Evolutionary conservation across 2,329 filamentous ascomycete genomes (phyloP), one percentile per base, ranked within the genome.

Genomic region (Ambrosiella cleistominuta): DNA sequence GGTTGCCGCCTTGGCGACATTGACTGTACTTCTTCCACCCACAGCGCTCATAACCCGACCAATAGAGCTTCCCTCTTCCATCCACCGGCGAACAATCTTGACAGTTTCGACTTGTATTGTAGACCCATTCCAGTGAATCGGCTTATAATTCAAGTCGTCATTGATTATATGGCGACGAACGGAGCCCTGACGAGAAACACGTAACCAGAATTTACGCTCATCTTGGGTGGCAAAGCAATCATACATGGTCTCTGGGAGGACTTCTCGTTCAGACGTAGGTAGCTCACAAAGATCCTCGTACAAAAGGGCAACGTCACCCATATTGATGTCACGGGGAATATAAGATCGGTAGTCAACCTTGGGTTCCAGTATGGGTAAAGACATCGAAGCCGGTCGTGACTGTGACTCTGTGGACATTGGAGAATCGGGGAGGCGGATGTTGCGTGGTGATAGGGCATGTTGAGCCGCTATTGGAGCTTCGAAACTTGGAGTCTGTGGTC

Each of bases 151-250:
- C 7, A 81, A 78, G 54, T 80, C 77, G 51, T 81, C 75, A 47
- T 76, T 79, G 2, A 69, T 67, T 57, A 81, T 72, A 63, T 83
- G 74, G 60, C 76, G 77, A 5, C 79, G 72, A 63, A 75, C 73
- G 0, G 80, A 80, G 2, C 80, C 81, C 58, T 73, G 74, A 4
- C 81, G 75, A 7, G 81, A 82, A 15, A 84, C 68, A 17, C 80
- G 78, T 62, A 84, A 83, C 82, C 82, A 85, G 7, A 74, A 72
- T 64, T 79, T 82, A 54, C 82, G 78, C 66, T 84, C 75, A 1
- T 76, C 75, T 2, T 76, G 74, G 1, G 73, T 71, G 3, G 70
- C 69, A 61, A 82, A 82, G 36, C 70, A 76, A 64, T 82, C 78
- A 37, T 66, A 67, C 15, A 78, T 66, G 37, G 70, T 67, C 37